phyloP scores from a whole-genome alignment of 2,329 filamentous ascomycete species.

The Cercospora sp. region DNA sequence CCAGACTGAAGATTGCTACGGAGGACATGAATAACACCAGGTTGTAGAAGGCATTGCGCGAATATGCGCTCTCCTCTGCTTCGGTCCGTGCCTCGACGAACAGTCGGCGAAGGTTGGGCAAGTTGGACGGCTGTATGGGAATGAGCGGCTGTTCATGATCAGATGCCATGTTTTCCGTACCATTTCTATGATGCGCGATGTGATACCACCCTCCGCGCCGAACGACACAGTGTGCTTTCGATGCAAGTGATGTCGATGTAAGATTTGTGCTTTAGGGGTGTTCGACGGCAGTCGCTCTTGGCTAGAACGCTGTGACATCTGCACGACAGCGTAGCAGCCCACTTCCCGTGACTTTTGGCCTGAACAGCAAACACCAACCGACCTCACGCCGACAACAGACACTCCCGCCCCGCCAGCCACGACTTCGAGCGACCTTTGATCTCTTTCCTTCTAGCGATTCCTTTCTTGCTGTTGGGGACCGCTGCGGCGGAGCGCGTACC shows the following conservation, averaged over 20 bases:
- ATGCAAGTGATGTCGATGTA: conserved; percentile 2
- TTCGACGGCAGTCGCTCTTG: conserved; percentile 1
- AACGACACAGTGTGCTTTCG: not conserved
- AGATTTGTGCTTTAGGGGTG: conserved; percentile 2
- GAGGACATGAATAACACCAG: conserved; percentile 95
- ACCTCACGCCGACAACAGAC: not conserved
- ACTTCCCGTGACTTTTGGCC: conserved; percentile 2
- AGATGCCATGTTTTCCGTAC: not conserved
- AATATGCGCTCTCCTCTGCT: conserved; percentile 91
- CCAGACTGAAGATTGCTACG: conserved; percentile 87
- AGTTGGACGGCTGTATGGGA: conserved; percentile 62
- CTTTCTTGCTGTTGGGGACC: not conserved
- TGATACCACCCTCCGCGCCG: not conserved
- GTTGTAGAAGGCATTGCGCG: conserved; percentile 95
- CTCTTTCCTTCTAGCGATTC: not conserved
- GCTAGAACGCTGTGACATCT: not conserved
- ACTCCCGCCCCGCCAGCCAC: not conserved
- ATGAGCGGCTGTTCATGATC: not conserved
- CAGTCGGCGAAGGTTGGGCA: conserved; percentile 91
- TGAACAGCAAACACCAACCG: not conserved
- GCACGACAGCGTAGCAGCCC: not conserved
- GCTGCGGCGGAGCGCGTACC: conserved; percentile 3
- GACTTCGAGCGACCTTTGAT: not conserved
- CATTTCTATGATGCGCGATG: not conserved
- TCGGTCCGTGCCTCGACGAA: conserved; percentile 94